phyloP scores from a whole-genome alignment of 129 eudicot species.

The Flaveria robusta region DNA sequence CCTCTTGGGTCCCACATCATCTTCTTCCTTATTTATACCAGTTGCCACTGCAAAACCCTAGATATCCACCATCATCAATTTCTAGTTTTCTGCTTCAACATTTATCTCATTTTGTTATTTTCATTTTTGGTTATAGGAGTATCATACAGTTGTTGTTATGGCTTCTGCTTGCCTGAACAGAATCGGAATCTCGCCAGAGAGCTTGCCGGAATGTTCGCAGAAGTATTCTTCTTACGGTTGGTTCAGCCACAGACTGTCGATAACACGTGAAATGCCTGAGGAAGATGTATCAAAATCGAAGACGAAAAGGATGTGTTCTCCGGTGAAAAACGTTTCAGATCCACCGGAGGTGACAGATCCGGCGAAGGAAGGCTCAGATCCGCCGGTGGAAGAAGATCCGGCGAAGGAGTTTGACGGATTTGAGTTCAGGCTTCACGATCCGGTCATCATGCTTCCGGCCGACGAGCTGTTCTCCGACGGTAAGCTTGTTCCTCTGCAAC shows the following conservation, averaged over 20 bases:
- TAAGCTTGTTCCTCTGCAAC: conserved; percentile 64
- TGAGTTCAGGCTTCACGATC: conserved; percentile 74
- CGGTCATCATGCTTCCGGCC: conserved; percentile 72
- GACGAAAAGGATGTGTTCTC: conserved; percentile 20
- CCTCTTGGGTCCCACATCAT: conserved; percentile 20
- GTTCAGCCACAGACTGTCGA: conserved; percentile 59
- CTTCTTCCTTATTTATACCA: conserved; percentile 40
- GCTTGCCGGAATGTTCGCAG: conserved; percentile 48
- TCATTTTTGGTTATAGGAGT: conserved; percentile 7
- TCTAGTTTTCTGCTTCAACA: background rate
- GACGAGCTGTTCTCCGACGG: conserved; percentile 84
- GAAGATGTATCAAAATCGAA: conserved; percentile 32
- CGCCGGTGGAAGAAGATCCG: conserved; percentile 44
- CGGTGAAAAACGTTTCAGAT: conserved; percentile 23
- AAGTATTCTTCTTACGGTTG: conserved; percentile 49
- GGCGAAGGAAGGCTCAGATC: conserved; percentile 27
- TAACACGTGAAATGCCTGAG: conserved; percentile 40
- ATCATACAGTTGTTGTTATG: conserved; percentile 37
- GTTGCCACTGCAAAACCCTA: conserved; percentile 34
- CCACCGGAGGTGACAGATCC: conserved; percentile 40
- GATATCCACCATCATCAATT: conserved; percentile 17
- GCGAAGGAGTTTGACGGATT: conserved; percentile 53
- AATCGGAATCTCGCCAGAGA: conserved; percentile 56
- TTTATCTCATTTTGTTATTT: background rate
- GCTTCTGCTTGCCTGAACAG: conserved; percentile 82